These are phyloP conservation scores for Xylariaceae sp. DNA, from an alignment of 2,329 filamentous ascomycete species.

Conservation along the genomic window DNA sequence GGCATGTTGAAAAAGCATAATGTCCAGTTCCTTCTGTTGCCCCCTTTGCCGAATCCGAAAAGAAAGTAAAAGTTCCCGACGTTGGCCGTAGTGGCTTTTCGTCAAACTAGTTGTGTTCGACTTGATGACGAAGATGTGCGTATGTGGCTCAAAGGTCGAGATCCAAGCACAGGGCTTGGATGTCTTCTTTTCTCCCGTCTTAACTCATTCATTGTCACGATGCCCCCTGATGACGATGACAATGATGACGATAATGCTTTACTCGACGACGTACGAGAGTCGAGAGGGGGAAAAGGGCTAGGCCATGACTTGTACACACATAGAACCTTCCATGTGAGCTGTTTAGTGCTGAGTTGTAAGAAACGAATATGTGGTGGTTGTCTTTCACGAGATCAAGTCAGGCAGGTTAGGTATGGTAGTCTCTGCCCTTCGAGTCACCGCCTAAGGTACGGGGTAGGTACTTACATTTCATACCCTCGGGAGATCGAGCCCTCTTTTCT, in stretches of 20 bases:
- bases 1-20: too few species aligned
- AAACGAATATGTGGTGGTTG: neutral
- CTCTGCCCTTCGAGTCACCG: neutral
- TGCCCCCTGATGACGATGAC: neutral
- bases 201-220: too few species aligned
- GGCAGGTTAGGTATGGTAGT: neutral
- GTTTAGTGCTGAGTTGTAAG: neutral
- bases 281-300: neutral
- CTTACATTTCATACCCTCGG: neutral
- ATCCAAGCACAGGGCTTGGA: too few species aligned
- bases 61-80: too few species aligned
- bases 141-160: too few species aligned
- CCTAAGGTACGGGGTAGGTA: neutral
- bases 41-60: too few species aligned
- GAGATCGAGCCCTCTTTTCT: neutral
- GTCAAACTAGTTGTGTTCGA: too few species aligned
- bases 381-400: neutral
- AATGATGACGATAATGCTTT: neutral
- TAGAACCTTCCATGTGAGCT: neutral
- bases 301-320: neutral
- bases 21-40: too few species aligned
- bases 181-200: too few species aligned
- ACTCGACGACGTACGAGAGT: neutral
- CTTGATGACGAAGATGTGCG: too few species aligned
- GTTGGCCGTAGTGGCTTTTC: too few species aligned